Evolutionary conservation across 2,329 filamentous ascomycete genomes (phyloP), one percentile per base, ranked within the genome.

Genomic region (Botryotinia globosa): DNA sequence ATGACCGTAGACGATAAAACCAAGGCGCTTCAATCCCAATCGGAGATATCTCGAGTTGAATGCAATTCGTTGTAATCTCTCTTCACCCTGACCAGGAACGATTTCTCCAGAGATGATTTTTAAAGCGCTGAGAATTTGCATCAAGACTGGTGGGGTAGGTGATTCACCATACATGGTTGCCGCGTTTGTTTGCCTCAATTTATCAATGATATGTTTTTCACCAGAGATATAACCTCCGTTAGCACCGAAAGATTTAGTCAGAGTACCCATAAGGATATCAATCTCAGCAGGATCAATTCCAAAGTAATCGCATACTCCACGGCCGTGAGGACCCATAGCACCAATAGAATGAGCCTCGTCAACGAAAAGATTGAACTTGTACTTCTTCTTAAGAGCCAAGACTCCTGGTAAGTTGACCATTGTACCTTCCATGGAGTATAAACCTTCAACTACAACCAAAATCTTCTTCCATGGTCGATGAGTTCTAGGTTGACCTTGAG

Each of bases 391-490:
- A 76, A 99, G 87, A 68, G 87, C 88, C 73, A 99, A 84, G 68
- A 99, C 86, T 74, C 93, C 93, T 1, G 96, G 96, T n/a, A 99
- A 88, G 81, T 99, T 96, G 83, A 93, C 96, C 93, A 99, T 97
- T 77, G 94, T 98, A 66, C 96, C 96, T 84, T 99, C 96, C 96
- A 99, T 99, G 1, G 95, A 98, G 86, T 99, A 99, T 32, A 99
- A 88, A 78, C 96, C 96, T 82, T 99, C 96, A 54, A 99, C 93
- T 54, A 95, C 94, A 62, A 99, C 93, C 69, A 99, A 83, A 74
- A 99, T 98, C 89, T 98, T 99, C 87, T 97, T 98, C 96, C 96
- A 99, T 1, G 96, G 96, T 44, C 96, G 92, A 83, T 99, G 96
- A n/a, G 95, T 99, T 77, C 96, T 92, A 70, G 96, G 96, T 81